Evolutionary conservation across 176 grass and related monocot genomes (phyloP), one percentile per base, ranked within the genome.

Genomic region (Carex scoparia): DNA sequence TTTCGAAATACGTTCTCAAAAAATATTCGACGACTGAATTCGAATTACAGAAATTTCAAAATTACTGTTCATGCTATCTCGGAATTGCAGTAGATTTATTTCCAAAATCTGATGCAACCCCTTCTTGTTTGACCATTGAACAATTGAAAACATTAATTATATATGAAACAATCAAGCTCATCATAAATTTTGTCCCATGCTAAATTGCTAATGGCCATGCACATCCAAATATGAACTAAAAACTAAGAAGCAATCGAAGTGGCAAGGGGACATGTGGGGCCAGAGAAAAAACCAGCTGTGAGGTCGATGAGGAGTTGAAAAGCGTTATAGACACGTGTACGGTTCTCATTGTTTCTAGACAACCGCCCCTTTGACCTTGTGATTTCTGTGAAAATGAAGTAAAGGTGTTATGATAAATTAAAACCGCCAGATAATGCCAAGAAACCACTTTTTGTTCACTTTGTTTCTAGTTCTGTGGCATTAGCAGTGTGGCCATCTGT

Each of bases 141-240:
- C 42, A 73, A 73, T 73, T 49, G 42, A 73, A 73, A 51, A 73
- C 69, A 73, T 73, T 51, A 42, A 74, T 27, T 49, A 74, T 74
- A 46, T 8, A 46, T 46, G 70, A 73, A 49, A 8, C 46, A 49
- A 49, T 49, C 46, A 49, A 49, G 9, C 40, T 49, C 42, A 48
- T 74, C 2, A 35, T 23, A 23, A 23, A 23, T 23, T 23, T 23
- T 23, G 23, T 23, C 23, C 23, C 23, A 23, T 23, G 23, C 23
- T 23, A 23, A 23, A 44, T 74, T 12, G 9, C 15, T 70, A 44
- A 70, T 70, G 68, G 16, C 68, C 68, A 44, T 23, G 23, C 23
- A 23, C 68, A 70, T n/a, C 37, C 40, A 70, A 44, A 16, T 70
- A 8, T 42, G 66, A 10, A 51, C 1, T 51, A 51, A 10, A 10